Base-by-base conservation (phyloP, 768 basidiomycete species). In the Podaxis mareebaensis region DNA sequence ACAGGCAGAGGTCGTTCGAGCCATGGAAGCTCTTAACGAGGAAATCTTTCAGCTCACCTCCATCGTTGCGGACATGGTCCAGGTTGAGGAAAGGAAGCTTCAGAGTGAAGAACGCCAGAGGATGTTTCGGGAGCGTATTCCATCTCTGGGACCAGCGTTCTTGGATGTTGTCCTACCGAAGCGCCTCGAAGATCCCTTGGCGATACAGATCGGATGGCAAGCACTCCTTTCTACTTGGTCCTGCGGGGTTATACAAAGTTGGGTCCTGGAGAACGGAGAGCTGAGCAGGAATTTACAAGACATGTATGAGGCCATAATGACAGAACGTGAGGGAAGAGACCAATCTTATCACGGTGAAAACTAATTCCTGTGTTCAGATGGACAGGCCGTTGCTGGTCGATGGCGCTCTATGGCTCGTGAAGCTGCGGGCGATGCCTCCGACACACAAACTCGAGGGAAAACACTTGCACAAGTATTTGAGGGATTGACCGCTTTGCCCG, bases 41-140 rank as follows among this genome's bases (percentile, higher is more conserved):
- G 84, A 85, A 66, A 80, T 84, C 24, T 72, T 81, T 42, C 84
- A 85, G 63, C 72, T 73, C 12, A 69, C 78, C 3, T 79, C 81
- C 26, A 74, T 78, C 67, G 78, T 85, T 55, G 76, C 80, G 0
- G 82, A 83, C 17, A 52, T 13, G 42, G 39, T 67, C 38, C 46
- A 52, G 22, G 15, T 63, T 4, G 28, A 49, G 12, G 13, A 51
- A 15, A 48, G 42, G 28, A 13, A 8, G 1, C 10, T 40, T 13
- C 36, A 22, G 11, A 2, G 26, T n/a, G 36, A 49, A 40, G 44
- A 39, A 17, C n/a, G 22, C 2, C 24, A 38, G 22, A 51, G 22
- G 26, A 20, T 3, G 2, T 20, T 49, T 24, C 36, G 17, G 20
- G 30, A 20, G 54, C 33, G 22, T 22, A 26, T 48, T 12, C 39